Base-by-base conservation (phyloP, 129 eudicot species). In the Sambucus nigra region DNA sequence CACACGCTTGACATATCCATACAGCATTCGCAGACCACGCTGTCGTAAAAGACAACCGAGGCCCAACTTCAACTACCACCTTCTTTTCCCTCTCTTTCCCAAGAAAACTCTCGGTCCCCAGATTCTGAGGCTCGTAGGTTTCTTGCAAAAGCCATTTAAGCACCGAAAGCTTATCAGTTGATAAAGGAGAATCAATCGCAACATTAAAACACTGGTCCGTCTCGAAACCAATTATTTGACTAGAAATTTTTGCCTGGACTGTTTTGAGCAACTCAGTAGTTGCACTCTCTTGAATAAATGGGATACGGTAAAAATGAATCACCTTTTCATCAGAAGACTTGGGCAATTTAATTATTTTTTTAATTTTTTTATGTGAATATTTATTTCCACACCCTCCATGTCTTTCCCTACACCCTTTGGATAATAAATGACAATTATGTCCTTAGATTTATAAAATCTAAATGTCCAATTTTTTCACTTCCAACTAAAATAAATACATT, bases 11-110 rank as follows among this genome's bases (percentile, higher is more conserved):
- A 47, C 95, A 84, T 31, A 85, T 84, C 1, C 95, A 89, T 5
- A 81, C 95, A 13, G 94, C 98, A 53, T 85, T 89, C 5, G 98
- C 76, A 55, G 98, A 89, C 94, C 94, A 89, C 0, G 98, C 94
- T 5, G 95, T 89, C 1, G 95, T 85, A 55, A 89, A 89, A n/a
- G 98, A 89, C 54, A 89, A 68, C 54, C 98, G 61, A 0, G 98
- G 95, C 0, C 98, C 98, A 33, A 89, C 98, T 65, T 89, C 98
- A 50, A 89, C 63, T 7, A 89, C 24, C 56, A 79, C 57, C 1
- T 72, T 56, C 17, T 55, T 67, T 52, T 60, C 72, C 24, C n/a
- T 69, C 46, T 69, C 86, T 26, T 50, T 52, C 28, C 63, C 77
- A 29, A 85, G 70, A 67, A 73, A 89, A 59, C 94, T 89, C 52